Evolutionary conservation across 352 stramenopile species (phyloP), one percentile per base, ranked within the genome.

Genomic region (Phytopythium montanum): DNA sequence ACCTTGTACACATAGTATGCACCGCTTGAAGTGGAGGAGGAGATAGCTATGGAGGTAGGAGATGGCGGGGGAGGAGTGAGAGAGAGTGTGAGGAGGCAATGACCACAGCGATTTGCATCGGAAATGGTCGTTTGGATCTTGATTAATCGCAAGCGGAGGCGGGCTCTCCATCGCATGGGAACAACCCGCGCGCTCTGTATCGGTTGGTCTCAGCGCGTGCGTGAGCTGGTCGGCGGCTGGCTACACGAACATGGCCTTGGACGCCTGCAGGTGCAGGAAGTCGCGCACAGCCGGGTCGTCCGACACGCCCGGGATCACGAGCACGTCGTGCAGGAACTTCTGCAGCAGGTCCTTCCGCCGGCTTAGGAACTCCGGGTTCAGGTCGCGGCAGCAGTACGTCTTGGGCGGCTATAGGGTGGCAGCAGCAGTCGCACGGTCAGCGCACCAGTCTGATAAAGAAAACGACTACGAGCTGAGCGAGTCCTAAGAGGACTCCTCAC

Each of bases 341-440:
- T 81, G 68, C n/a, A 92, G 67, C 51, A 72, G 36, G 10, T 67
- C 54, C 58, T 78, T 86, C 56, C 82, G 82, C 61, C 61, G 72
- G 41, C 60, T 49, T 39, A 92, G 49, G 57, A 78, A 92, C 45
- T 92, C 82, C 1, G 82, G 82, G 53, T 88, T 92, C 46, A 92
- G 57, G 50, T 92, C 82, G 26, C 78, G 78, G 48, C 82, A 88
- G 65, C 76, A 88, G 51, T 75, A 88, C 1, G 82, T 88, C 56
- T 90, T 92, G 18, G 79, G 76, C 13, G 82, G 82, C 73, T 82
- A n/a, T n/a, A n/a, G n/a, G 48, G 29, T 42, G 48, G 29, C 34
- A 18, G 46, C 19, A 3, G 23, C 25, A 56, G 21, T 26, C 19
- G 5, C 29, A 60, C 5, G 19, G 25, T 26, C 16, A 38, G 33